These are phyloP conservation scores for Gliomastix tumulicola DNA, from an alignment of 2,329 filamentous ascomycete species.

Conservation along the genomic window DNA sequence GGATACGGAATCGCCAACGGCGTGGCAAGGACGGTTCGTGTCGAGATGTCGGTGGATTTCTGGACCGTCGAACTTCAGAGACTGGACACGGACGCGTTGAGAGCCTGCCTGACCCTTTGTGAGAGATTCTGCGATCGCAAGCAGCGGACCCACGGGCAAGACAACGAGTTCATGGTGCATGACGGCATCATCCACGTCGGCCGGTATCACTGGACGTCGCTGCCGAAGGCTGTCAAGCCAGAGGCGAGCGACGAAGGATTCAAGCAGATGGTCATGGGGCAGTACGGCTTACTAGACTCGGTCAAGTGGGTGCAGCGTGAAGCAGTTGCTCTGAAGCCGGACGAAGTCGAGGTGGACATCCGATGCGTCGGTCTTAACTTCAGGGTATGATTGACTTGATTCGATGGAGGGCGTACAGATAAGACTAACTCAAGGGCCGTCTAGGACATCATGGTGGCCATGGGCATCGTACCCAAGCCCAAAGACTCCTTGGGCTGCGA, in stretches of 20 bases:
- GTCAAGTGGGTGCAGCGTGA: neutral
- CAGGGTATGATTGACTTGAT: neutral
- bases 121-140: neutral
- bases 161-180: neutral
- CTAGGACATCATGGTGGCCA: neutral
- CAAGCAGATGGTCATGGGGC: neutral
- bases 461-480: neutral
- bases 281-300: neutral
- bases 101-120: neutral
- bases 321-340: neutral
- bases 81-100: neutral
- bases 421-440: neutral
- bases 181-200: neutral
- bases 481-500: neutral
- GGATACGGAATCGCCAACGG: neutral
- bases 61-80: neutral
- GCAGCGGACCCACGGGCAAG: neutral
- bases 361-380: conserved; percentile 23
- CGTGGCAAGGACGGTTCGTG: neutral
- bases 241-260: neutral
- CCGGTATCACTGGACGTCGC: neutral
- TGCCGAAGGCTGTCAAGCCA: neutral
- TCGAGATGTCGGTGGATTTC: neutral
- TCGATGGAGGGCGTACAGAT: neutral
- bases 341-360: conserved; percentile 19